phyloP scores from a whole-genome alignment of 2,329 filamentous ascomycete species.

The Colletotrichum melonis region DNA sequence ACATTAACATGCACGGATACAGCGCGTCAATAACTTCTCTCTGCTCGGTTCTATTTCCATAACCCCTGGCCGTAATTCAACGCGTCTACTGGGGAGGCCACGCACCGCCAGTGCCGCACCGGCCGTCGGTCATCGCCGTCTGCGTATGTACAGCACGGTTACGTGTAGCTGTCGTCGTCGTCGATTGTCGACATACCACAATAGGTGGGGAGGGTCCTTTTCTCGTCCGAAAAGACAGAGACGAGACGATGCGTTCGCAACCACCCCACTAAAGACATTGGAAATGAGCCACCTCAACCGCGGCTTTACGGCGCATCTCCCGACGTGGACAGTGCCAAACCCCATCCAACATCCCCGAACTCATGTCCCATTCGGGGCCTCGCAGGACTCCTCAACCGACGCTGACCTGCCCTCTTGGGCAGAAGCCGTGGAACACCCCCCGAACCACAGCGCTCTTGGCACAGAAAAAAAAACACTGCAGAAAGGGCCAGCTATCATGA shows the following conservation, averaged over 20 bases:
- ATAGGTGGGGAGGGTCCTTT: too few relatives aligned
- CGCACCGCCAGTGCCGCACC: too few relatives aligned
- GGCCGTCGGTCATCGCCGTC: too few relatives aligned
- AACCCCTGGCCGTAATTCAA: too few relatives aligned
- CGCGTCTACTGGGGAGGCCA: too few relatives aligned
- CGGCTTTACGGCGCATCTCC: conserved; percentile 13
- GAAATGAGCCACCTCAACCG: neutral
- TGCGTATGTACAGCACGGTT: too few relatives aligned
- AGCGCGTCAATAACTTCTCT: too few relatives aligned
- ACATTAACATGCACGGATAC: too few relatives aligned
- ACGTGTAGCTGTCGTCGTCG: too few relatives aligned
- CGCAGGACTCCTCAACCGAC: neutral
- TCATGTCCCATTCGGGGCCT: neutral
- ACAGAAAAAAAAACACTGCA: neutral
- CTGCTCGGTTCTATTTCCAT: too few relatives aligned
- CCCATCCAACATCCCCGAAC: neutral
- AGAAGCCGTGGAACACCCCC: neutral
- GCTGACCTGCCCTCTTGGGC: conserved; percentile 6
- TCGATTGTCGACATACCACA: too few relatives aligned
- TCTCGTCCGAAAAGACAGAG: conserved; percentile 1
- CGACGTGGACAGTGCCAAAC: conserved; percentile 1
- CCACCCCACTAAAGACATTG: neutral
- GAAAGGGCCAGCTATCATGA: conserved; percentile 3
- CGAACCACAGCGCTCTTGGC: conserved; percentile 9
- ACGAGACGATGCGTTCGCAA: neutral